These are phyloP conservation scores for Calvatia gigantea DNA, from an alignment of 768 basidiomycete genomes.

Conservation along the genomic window DNA sequence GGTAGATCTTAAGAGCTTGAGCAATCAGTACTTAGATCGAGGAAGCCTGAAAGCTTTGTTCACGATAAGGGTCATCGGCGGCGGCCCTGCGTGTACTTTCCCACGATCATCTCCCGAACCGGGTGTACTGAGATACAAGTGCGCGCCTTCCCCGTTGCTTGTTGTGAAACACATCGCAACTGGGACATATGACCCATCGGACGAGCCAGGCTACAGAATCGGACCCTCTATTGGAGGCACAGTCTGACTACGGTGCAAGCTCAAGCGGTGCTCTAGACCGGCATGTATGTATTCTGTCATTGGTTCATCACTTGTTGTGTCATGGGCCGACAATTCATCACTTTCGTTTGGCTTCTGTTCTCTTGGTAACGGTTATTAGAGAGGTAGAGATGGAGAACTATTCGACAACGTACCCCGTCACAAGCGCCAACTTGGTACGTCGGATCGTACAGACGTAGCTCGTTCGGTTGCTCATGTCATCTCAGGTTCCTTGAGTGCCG, in stretches of 20 bases:
- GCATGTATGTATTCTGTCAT: conserved; percentile 9
- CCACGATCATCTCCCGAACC: too few relatives aligned
- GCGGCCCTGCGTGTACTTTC: too few relatives aligned
- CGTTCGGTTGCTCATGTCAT: neutral
- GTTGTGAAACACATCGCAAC: too few relatives aligned
- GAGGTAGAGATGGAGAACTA: conserved; percentile 28
- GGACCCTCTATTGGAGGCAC: neutral
- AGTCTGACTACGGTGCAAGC: neutral
- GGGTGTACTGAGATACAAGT: too few relatives aligned
- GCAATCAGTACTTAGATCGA: too few relatives aligned
- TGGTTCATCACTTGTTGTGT: neutral
- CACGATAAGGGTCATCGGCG: too few relatives aligned
- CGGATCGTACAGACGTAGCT: neutral
- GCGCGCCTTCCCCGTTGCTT: too few relatives aligned
- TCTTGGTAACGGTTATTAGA: neutral
- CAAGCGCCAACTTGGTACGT: conserved; percentile 50
- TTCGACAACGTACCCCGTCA: conserved; percentile 45
- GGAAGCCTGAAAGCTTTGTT: too few relatives aligned
- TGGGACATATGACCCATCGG: neutral
- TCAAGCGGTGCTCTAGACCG: conserved; percentile 7
- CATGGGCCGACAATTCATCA: too few relatives aligned
- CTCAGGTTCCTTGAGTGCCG: conserved; percentile 48
- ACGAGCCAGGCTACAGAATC: neutral
- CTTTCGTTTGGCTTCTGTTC: neutral
- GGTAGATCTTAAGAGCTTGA: too few relatives aligned